phyloP scores from a whole-genome alignment of 495 filamentous ascomycete species.

The Podospora conica region DNA sequence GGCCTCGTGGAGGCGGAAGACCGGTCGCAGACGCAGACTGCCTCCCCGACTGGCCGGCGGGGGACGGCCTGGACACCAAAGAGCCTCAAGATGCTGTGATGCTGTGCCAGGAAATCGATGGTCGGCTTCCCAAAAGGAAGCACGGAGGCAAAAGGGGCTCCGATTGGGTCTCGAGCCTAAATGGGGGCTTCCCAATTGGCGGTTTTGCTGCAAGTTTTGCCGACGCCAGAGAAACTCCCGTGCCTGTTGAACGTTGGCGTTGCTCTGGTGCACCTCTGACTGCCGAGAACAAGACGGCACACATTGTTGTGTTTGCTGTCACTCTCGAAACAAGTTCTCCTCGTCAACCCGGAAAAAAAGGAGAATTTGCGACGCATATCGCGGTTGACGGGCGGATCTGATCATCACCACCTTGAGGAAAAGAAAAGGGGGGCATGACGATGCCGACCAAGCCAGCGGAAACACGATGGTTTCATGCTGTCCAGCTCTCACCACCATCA shows the following conservation, averaged over 20 bases:
- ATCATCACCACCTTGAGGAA: neutral
- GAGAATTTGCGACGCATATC: neutral
- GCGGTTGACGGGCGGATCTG: neutral
- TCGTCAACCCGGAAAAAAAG: neutral
- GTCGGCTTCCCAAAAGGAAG: neutral
- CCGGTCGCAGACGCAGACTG: conserved; percentile 12
- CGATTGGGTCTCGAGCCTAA: conserved; percentile 6
- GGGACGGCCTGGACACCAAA: conserved; percentile 3
- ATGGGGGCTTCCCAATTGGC: neutral
- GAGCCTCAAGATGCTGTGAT: conserved; percentile 15
- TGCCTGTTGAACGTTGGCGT: neutral
- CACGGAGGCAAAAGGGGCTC: neutral
- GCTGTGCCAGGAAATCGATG: conserved; percentile 1
- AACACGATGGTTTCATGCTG: neutral
- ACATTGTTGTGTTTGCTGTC: neutral
- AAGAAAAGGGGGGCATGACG: neutral
- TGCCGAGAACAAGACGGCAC: neutral
- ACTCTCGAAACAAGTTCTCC: neutral
- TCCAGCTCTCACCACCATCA: neutral
- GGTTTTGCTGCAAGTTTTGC: neutral
- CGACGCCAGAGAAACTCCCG: too few species aligned
- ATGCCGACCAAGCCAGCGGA: neutral
- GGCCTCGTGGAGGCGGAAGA: conserved; percentile 14
- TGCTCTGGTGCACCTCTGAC: neutral
- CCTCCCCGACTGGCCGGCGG: neutral